A percentile compares a stretch with the other conserved stretches of the same genome.
Conservation (phyloP, 805 yeast genomes). For the Starmerella bombi region DNA sequence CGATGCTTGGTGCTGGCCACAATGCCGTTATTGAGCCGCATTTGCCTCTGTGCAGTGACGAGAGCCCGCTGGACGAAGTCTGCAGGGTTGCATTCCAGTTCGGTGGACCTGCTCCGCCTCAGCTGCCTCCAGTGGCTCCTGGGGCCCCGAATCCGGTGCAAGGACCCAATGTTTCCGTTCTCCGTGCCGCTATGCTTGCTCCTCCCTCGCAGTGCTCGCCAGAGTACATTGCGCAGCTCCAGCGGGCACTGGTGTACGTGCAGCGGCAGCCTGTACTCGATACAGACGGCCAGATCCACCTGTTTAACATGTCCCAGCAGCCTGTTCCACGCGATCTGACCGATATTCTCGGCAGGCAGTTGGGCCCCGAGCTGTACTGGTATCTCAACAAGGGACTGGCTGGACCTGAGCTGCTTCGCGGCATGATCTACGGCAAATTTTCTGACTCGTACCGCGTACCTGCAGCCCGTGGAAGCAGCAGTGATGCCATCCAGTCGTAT, state of each 20-base stretch:
- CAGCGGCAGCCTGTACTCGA: conserved; percentile 64
- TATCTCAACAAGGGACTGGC: conserved; percentile 69
- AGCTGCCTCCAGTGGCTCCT: conserved; percentile 25
- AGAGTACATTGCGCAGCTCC: conserved; percentile 38
- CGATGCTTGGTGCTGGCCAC: conserved; percentile 58
- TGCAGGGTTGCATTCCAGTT: conserved; percentile 8
- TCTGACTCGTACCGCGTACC: conserved; percentile 35
- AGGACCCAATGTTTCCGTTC: conserved; percentile 9
- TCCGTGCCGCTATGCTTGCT: conserved; percentile 12
- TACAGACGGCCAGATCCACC: conserved; percentile 53
- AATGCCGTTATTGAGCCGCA: conserved; percentile 6
- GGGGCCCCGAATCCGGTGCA: not conserved
- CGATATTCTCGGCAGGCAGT: conserved; percentile 65
- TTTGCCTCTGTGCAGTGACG: conserved; percentile 5
- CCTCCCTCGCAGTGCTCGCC: conserved; percentile 19
- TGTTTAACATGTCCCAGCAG: conserved; percentile 35
- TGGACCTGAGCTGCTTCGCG: conserved; percentile 48
- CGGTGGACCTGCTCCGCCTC: conserved; percentile 10
- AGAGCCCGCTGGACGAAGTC: conserved; percentile 1
- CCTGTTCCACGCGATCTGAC: conserved; percentile 64
- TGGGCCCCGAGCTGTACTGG: conserved; percentile 75
- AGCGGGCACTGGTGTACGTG: conserved; percentile 55
- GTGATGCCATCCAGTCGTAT: conserved; percentile 27
- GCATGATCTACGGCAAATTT: conserved; percentile 50
- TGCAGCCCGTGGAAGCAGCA: conserved; percentile 35